Percentiles rank a stretch among this genome's conserved stretches.
Conservation (phyloP, 208 protist genomes). For the Trypanosomatidae sp. region DNA sequence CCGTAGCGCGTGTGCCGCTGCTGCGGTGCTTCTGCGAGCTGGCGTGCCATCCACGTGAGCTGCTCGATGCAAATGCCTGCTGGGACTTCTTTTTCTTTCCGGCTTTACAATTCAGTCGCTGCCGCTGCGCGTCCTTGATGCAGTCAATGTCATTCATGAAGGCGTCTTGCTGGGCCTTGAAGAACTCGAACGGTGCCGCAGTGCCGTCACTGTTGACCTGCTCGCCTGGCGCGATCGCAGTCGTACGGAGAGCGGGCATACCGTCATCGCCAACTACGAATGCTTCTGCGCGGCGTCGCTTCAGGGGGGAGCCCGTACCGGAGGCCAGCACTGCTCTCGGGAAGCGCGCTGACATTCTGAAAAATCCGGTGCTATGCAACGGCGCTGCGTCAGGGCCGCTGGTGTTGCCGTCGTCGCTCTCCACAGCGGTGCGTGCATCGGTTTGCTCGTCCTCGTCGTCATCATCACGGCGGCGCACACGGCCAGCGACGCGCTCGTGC, state of each 20-base stretch:
- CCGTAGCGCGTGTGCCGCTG: not conserved
- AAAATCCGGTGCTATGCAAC: conserved; percentile 31
- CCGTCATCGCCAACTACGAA: conserved; percentile 40
- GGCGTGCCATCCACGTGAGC: not conserved
- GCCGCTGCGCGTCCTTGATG: conserved; percentile 58
- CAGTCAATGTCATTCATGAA: conserved; percentile 73
- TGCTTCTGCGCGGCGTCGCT: conserved; percentile 51
- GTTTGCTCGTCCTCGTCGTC: conserved; percentile 16
- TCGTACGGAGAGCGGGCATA: conserved; percentile 38
- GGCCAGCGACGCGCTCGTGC: conserved; percentile 43
- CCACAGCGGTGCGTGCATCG: not conserved
- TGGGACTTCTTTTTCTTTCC: not conserved
- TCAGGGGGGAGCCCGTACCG: conserved; percentile 13
- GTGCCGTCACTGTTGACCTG: not conserved
- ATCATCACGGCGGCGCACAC: conserved; percentile 61
- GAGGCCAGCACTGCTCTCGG: conserved; percentile 19
- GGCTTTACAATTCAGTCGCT: conserved; percentile 14
- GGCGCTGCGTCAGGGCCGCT: not conserved
- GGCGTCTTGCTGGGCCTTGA: conserved; percentile 56
- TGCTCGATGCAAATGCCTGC: not conserved
- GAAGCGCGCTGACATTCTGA: conserved; percentile 42
- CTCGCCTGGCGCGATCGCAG: conserved; percentile 27
- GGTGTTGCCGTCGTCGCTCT: not conserved
- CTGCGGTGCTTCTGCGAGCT: not conserved
- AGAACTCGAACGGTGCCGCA: conserved; percentile 57